Percentiles rank a stretch among this genome's conserved stretches.
Conservation (phyloP, 805 yeast species). For the Soucietia sequanensis region DNA sequence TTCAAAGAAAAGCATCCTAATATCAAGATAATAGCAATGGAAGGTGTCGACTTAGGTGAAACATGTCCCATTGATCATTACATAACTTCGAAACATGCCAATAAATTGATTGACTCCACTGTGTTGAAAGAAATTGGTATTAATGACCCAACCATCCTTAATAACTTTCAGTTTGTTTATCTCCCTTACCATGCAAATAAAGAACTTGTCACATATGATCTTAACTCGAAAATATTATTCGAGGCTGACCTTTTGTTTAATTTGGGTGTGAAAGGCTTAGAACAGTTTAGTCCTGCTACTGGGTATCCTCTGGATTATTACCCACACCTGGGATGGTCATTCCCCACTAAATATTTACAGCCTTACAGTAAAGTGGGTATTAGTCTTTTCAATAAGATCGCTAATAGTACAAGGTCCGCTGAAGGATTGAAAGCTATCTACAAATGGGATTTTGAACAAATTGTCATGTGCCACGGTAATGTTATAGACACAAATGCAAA, state of each 20-base stretch:
- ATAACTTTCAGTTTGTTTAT: conserved; percentile 53
- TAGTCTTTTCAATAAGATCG: conserved; percentile 22
- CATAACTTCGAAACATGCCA: conserved; percentile 33
- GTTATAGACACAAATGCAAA: conserved; percentile 43
- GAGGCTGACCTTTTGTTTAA: conserved; percentile 65
- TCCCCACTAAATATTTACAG: conserved; percentile 37
- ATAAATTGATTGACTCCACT: conserved; percentile 24
- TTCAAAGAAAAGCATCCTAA: conserved; percentile 51
- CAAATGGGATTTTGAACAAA: conserved; percentile 46
- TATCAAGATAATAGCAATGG: conserved; percentile 55
- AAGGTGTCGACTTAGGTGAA: conserved; percentile 30
- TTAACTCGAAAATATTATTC: conserved; percentile 45
- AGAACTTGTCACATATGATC: conserved; percentile 55
- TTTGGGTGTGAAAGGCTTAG: conserved; percentile 40
- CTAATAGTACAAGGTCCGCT: conserved; percentile 12
- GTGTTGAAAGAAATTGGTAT: conserved; percentile 31
- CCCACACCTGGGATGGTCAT: conserved; percentile 48
- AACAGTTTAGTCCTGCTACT: conserved; percentile 41
- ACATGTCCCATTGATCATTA: conserved; percentile 40
- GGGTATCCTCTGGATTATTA: conserved; percentile 45
- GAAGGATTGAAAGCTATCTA: conserved; percentile 27
- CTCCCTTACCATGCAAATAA: conserved; percentile 57
- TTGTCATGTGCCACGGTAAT: conserved; percentile 62
- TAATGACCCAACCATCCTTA: conserved; percentile 33
- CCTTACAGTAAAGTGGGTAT: conserved; percentile 40